Conservation (phyloP, 2,329 filamentous ascomycete genomes). For the Pezicula radicicola region DNA sequence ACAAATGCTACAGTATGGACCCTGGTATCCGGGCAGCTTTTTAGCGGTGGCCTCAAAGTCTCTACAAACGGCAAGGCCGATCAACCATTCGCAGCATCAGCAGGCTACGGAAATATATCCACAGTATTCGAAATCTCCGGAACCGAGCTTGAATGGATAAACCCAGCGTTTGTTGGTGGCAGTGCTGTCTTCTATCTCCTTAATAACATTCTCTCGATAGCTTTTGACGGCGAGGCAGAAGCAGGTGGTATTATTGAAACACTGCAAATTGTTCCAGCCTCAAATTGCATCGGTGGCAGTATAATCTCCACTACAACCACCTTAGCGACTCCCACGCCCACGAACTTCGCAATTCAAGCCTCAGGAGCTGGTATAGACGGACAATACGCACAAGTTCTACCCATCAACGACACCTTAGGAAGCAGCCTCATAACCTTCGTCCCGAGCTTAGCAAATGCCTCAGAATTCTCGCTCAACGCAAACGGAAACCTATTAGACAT, state of each 20-base stretch:
- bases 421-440: background rate
- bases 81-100: background rate
- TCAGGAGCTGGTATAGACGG: background rate
- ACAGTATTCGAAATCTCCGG: background rate
- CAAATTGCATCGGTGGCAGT: background rate
- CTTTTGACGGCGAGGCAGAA: background rate
- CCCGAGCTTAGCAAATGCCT: background rate
- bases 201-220: background rate
- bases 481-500: background rate
- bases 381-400: background rate
- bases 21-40: background rate
- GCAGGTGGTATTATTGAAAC: background rate
- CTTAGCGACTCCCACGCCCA: background rate
- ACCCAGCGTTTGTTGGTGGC: background rate
- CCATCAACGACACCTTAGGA: background rate
- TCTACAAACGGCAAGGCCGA: background rate
- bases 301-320: background rate
- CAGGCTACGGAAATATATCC: background rate
- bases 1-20: background rate
- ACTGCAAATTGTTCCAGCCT: background rate
- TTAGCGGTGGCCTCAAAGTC: background rate
- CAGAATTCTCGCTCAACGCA: background rate
- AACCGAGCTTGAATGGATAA: background rate
- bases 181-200: background rate
- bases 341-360: background rate